Evolutionary conservation across 306 rosid genomes (phyloP), one percentile per base, ranked within the genome.

Genomic region (Trifolium pratense): DNA sequence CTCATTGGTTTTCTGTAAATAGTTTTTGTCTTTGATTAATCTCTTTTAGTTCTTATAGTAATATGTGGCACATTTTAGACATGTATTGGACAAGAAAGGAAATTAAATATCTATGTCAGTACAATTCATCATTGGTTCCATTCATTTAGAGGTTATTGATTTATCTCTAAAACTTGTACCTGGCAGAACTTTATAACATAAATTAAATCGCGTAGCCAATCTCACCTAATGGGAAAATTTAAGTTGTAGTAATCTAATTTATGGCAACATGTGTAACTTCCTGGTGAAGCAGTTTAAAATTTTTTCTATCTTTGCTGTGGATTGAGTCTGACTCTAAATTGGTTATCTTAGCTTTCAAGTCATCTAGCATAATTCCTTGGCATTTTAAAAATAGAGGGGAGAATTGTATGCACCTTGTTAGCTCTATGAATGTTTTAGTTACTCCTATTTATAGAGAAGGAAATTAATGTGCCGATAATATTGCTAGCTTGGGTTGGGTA

Each of bases 1-100:
- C 60, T 66, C 81, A 77, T 77, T 84, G 53, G 46, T 81, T 81
- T 73, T 67, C 49, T 81, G 88, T 81, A 81, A 51, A 81, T 84
- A 74, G 71, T 48, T 73, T 68, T 76, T 63, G 65, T 16, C 34
- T 59, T 58, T 42, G 70, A 62, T 73, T 76, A 78, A 74, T 45
- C 42, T 59, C 66, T 71, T 73, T 73, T 45, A 69, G 51, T 77
- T 74, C 74, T 65, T 66, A 84, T 65, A 74, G 74, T 45, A 42
- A 59, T 74, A 68, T 63, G 58, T 55, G 62, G 67, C 63, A 37
- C 51, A 73, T 69, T 74, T 57, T 56, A 73, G 71, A 56, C 77
- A 26, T 34, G 71, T 16, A 49, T 26, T 58, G 70, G 66, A 73
- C 72, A 77, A 29, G 71, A 63, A 80, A 80, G 42, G 76, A 63